Conservation (phyloP, 1,284 basidiomycete species). For the Fistulinella cinereoalba region DNA sequence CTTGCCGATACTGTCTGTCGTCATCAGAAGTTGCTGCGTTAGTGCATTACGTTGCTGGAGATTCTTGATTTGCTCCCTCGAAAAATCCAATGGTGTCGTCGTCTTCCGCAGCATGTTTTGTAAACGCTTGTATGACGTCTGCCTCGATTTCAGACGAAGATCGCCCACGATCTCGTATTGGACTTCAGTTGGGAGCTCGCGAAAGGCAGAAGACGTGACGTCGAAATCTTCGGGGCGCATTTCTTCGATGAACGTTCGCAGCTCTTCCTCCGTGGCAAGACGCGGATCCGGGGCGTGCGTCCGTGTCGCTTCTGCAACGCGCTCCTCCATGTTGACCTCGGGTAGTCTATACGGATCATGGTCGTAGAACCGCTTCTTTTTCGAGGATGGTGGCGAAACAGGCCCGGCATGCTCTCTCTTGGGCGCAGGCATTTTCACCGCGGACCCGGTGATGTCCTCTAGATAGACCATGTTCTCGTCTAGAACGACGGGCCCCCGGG, state of each 20-base stretch:
- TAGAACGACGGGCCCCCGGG: constrained; percentile 43
- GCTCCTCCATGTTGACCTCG: constrained; percentile 63
- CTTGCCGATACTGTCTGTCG: constrained; percentile 91
- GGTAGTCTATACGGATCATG: constrained; percentile 85
- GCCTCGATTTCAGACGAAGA: constrained; percentile 87
- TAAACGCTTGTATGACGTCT: constrained; percentile 88
- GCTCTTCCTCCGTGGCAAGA: constrained; percentile 90
- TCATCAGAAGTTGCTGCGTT: constrained; percentile 92
- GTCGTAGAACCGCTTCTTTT: constrained; percentile 65
- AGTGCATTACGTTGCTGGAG: constrained; percentile 87
- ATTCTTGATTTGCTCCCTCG: constrained; percentile 90
- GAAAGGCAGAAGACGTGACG: constrained; percentile 84
- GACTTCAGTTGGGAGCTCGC: constrained; percentile 89
- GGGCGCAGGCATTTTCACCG: constrained; percentile 50
- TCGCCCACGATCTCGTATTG: constrained; percentile 99
- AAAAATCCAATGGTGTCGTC: constrained; percentile 90
- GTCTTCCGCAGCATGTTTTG: constrained; percentile 87
- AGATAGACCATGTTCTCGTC: constrained; percentile 78
- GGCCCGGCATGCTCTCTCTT: constrained; percentile 31
- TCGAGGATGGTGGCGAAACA: constrained; percentile 47
- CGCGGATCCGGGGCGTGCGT: constrained; percentile 76
- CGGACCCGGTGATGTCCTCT: constrained; percentile 75
- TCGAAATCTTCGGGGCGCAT: constrained; percentile 94
- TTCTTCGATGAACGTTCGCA: constrained; percentile 87
- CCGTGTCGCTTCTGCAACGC: constrained; percentile 56